phyloP scores from a whole-genome alignment of 768 basidiomycete genomes.

The Daedaleopsis nitida region DNA sequence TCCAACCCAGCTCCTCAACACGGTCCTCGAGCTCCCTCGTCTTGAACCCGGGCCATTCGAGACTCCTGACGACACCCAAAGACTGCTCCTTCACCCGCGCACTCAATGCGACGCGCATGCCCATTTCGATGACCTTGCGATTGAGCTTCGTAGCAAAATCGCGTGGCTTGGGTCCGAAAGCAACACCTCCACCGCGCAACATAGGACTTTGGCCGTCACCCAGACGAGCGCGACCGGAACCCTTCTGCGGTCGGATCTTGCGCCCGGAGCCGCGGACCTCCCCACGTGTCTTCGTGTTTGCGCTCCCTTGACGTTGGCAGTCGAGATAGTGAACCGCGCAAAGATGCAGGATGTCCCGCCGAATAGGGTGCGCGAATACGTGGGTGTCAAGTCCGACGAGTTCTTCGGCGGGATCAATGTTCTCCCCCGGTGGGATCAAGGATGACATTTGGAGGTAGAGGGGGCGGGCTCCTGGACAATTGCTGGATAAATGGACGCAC shows the following conservation, averaged over 20 bases:
- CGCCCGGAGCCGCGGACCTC: constrained; percentile 88
- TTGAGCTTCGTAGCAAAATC: constrained; percentile 92
- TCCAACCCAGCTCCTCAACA: constrained; percentile 65
- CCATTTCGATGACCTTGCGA: constrained; percentile 92
- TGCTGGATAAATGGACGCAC: not conserved
- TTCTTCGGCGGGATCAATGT: constrained; percentile 43
- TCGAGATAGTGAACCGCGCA: constrained; percentile 90
- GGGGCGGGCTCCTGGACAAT: constrained; percentile 43
- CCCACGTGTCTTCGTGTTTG: constrained; percentile 86
- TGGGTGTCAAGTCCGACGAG: constrained; percentile 70
- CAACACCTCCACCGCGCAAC: constrained; percentile 88
- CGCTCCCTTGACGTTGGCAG: constrained; percentile 87
- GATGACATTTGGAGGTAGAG: constrained; percentile 64
- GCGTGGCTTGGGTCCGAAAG: constrained; percentile 88
- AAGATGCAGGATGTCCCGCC: constrained; percentile 90
- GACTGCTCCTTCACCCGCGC: constrained; percentile 74
- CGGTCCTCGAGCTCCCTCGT: constrained; percentile 66
- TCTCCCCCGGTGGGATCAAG: constrained; percentile 48
- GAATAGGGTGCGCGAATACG: constrained; percentile 89
- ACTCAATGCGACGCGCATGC: constrained; percentile 88
- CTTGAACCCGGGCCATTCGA: constrained; percentile 74
- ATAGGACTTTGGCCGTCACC: constrained; percentile 89
- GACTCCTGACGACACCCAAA: constrained; percentile 72
- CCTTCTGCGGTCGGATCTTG: constrained; percentile 93
- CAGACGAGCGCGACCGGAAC: constrained; percentile 84